Conservation (phyloP, 805 yeast species). For the Saturnispora gosingensis region DNA sequence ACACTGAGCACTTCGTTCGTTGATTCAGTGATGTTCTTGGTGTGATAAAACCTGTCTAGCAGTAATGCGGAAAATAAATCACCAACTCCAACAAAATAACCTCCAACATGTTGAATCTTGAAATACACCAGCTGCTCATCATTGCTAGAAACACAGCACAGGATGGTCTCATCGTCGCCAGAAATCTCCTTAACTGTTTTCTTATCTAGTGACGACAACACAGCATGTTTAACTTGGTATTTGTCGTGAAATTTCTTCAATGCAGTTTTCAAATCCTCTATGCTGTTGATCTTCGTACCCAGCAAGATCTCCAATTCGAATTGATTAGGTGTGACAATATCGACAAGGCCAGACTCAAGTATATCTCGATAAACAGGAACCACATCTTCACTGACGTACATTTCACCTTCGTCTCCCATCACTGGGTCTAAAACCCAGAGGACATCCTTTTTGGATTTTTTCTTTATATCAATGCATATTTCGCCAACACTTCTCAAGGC, state of each 20-base stretch:
- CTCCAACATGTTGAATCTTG: constrained; percentile 52
- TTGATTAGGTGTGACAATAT: constrained; percentile 82
- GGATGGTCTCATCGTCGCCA: constrained; percentile 21
- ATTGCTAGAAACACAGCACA: constrained; percentile 37
- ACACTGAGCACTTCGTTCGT: constrained; percentile 48
- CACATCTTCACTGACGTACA: constrained; percentile 51
- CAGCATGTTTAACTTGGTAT: constrained; percentile 49
- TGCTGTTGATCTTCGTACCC: constrained; percentile 32
- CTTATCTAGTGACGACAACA: constrained; percentile 48
- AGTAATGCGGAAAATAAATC: constrained; percentile 79
- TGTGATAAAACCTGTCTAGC: constrained; percentile 46
- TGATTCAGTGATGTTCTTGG: constrained; percentile 23
- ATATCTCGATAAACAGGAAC: constrained; percentile 50
- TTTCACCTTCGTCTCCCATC: constrained; percentile 67
- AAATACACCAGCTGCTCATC: constrained; percentile 25
- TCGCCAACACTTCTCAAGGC: constrained; percentile 37
- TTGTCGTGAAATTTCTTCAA: constrained; percentile 37
- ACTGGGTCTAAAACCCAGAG: constrained; percentile 68
- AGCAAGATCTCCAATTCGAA: constrained; percentile 70
- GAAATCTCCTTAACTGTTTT: constrained; percentile 10
- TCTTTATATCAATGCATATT: constrained; percentile 29
- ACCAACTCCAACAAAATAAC: constrained; percentile 93
- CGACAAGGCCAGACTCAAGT: constrained; percentile 40
- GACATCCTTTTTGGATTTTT: constrained; percentile 21
- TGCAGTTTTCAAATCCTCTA: constrained; percentile 36